These are phyloP conservation scores for Lotus japonicus DNA, from an alignment of 306 rosid species.

Conservation along the genomic window DNA sequence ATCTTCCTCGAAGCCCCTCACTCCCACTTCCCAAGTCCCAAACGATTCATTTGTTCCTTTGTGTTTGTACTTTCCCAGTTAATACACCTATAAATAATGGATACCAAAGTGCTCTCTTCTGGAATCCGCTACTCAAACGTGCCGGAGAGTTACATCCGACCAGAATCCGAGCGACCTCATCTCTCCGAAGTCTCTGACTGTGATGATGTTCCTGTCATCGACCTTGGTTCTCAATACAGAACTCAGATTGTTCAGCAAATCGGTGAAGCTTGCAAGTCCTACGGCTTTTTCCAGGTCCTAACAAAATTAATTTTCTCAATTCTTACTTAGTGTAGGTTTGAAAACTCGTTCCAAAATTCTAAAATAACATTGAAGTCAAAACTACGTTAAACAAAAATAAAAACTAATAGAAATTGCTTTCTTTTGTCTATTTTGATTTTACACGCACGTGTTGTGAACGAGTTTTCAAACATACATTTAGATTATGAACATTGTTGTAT, in stretches of 20 bases:
- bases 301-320: not conserved
- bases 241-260: conserved; percentile 28
- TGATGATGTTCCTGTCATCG: conserved; percentile 63
- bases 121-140: conserved; percentile 40
- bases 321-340: not conserved
- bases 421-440: too few relatives aligned
- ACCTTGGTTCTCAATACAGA: conserved; percentile 40
- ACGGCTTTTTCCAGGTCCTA: conserved; percentile 80
- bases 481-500: too few relatives aligned
- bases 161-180: conserved; percentile 81
- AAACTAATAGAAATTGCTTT: too few relatives aligned
- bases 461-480: too few relatives aligned
- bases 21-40: too few relatives aligned
- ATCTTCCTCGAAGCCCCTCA: too few relatives aligned
- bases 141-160: conserved; percentile 67
- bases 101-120: conserved; percentile 50
- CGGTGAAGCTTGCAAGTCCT: conserved; percentile 61
- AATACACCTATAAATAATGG: conserved; percentile 25
- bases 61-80: too few relatives aligned
- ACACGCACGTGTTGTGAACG: too few relatives aligned
- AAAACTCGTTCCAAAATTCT: too few relatives aligned
- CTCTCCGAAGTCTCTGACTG: conserved; percentile 49
- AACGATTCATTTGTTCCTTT: not conserved
- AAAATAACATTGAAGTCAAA: too few relatives aligned
- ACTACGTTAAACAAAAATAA: too few relatives aligned